Percentiles rank a stretch among this genome's conserved stretches.
Evolutionary conservation across 352 stramenopile species (phyloP).

Genomic region (Pythium folliculosum): DNA sequence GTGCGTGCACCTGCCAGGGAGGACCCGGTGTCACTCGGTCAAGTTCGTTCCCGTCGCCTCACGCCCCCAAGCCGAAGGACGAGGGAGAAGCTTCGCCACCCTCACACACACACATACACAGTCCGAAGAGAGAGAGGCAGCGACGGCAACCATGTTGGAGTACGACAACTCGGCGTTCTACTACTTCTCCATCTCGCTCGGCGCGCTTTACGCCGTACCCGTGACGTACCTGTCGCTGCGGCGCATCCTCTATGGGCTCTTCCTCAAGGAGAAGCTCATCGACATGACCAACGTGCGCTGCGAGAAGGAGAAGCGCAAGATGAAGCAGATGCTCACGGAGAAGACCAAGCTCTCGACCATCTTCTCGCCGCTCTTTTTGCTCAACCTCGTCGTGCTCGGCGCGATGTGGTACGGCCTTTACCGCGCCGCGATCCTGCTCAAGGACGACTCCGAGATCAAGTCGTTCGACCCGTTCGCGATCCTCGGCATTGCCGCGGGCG

Average conservation of each 20-base stretch:
- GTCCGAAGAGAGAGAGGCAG: neutral
- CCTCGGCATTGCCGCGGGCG: conserved; percentile 91
- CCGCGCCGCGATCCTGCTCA: conserved; percentile 90
- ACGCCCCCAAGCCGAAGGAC: neutral
- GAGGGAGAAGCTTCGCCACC: neutral
- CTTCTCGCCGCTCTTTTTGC: conserved; percentile 76
- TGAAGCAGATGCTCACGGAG: conserved; percentile 84
- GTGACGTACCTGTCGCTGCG: conserved; percentile 91
- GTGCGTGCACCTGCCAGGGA: conserved; percentile 2
- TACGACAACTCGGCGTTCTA: conserved; percentile 99
- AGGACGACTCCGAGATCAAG: conserved; percentile 97
- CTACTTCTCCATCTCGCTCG: conserved; percentile 97
- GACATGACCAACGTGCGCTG: conserved; percentile 81
- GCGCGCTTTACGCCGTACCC: conserved; percentile 96
- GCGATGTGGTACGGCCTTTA: conserved; percentile 86
- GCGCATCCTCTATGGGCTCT: conserved; percentile 86
- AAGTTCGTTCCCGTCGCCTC: conserved; percentile 13
- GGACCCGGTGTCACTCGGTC: conserved; percentile 15
- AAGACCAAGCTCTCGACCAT: conserved; percentile 86
- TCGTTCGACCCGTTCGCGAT: conserved; percentile 98
- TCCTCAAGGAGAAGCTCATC: conserved; percentile 89
- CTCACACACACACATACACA: neutral
- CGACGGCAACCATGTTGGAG: conserved; percentile 92
- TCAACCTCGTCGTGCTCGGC: conserved; percentile 73
- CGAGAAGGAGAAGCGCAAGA: conserved; percentile 81